phyloP scores from a whole-genome alignment of 2,329 filamentous ascomycete genomes.

The Rhytidhysteron rufulum region DNA sequence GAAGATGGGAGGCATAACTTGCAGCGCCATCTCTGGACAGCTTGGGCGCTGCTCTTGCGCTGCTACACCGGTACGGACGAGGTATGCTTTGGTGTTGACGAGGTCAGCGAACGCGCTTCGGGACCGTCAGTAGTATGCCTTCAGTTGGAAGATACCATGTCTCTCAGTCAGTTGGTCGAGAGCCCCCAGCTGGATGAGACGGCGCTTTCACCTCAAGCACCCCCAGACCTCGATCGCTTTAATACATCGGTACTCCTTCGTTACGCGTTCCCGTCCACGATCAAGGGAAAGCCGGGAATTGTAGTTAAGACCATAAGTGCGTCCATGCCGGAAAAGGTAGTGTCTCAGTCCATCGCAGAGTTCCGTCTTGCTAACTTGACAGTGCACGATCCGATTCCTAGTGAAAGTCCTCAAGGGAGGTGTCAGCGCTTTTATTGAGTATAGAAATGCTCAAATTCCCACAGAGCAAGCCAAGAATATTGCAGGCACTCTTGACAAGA shows the following conservation, averaged over 20 bases:
- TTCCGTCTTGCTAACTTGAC: not conserved
- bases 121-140: slow-evolving; percentile 4
- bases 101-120: slow-evolving; percentile 7
- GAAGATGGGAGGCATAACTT: slow-evolving; percentile 7
- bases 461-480: slow-evolving; percentile 22
- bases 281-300: not conserved
- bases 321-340: slow-evolving; percentile 14
- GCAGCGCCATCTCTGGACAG: slow-evolving; percentile 10
- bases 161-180: slow-evolving; percentile 9
- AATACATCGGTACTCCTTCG: slow-evolving; percentile 17
- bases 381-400: slow-evolving; percentile 18
- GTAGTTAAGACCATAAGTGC: slow-evolving; percentile 3
- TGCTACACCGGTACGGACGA: slow-evolving; percentile 28
- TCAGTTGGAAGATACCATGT: slow-evolving; percentile 7
- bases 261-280: slow-evolving; percentile 4
- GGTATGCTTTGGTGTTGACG: slow-evolving; percentile 40
- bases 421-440: slow-evolving; percentile 18
- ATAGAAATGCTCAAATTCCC: slow-evolving; percentile 17
- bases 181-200: slow-evolving; percentile 1
- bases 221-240: slow-evolving; percentile 4
- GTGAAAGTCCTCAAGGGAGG: slow-evolving; percentile 18
- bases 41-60: slow-evolving; percentile 31
- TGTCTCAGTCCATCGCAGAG: not conserved
- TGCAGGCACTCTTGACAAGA: slow-evolving; percentile 17
- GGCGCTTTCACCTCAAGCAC: not conserved